Conservation (phyloP, 192 early-diverging fungal genomes). For the Mortierella antarctica region DNA sequence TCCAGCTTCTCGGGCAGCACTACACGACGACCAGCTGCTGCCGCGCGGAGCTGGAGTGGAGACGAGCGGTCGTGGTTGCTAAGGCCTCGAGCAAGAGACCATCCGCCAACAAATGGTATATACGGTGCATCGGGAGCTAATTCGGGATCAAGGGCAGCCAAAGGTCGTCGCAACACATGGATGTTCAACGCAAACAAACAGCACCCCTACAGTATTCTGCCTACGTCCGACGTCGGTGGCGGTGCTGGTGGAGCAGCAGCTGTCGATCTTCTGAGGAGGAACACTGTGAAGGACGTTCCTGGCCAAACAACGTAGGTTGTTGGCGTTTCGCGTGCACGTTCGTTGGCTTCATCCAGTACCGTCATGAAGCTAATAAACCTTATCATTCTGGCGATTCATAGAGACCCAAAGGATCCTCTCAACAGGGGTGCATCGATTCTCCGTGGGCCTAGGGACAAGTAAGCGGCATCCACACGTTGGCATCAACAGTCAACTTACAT, state of each 20-base stretch:
- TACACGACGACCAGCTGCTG: not conserved
- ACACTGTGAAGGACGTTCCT: conserved; percentile 30
- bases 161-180: conserved; percentile 16
- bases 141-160: not conserved
- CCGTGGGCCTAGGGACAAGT: conserved; percentile 17
- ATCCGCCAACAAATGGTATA: not conserved
- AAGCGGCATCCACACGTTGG: not conserved
- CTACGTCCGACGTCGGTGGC: not conserved
- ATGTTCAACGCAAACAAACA: conserved; percentile 4
- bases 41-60: conserved; percentile 1
- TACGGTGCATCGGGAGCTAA: not conserved
- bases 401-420: conserved; percentile 46
- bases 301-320: conserved; percentile 40
- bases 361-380: not conserved
- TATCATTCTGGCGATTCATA: not conserved
- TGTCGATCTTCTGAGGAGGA: conserved; percentile 2
- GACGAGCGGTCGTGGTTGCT: conserved; percentile 21
- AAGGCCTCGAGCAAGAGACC: not conserved
- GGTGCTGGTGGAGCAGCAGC: not conserved
- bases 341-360: not conserved
- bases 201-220: conserved; percentile 2
- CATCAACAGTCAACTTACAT: not conserved
- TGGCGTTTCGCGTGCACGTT: not conserved
- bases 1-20: not conserved
- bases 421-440: conserved; percentile 18